Percentiles rank a stretch among this genome's conserved stretches.
Evolutionary conservation across 805 yeast species (phyloP).

Genomic region (Sungouiozyma ichnusensis): DNA sequence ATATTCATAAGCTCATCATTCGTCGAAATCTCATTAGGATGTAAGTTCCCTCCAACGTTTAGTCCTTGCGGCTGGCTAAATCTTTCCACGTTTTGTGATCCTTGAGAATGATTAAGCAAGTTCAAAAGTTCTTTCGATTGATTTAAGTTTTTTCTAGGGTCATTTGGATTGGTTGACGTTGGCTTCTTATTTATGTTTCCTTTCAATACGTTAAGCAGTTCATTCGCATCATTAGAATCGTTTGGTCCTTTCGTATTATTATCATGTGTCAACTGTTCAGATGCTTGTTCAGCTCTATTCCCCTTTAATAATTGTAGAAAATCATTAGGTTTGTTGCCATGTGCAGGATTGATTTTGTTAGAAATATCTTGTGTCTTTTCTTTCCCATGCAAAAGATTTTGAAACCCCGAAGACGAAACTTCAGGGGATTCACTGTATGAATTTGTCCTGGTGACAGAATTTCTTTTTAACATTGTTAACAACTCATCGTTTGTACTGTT

Average conservation of each 20-base stretch:
- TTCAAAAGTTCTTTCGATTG: neutral
- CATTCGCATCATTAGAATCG: conserved; percentile 1
- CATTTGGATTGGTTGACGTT: neutral
- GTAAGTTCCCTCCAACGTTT: too few species aligned
- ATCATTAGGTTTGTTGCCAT: neutral
- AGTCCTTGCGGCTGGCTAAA: too few species aligned
- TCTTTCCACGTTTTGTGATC: too few species aligned
- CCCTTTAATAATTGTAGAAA: neutral
- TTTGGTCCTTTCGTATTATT: neutral
- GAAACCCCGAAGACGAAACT: conserved; percentile 1
- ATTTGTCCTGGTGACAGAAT: neutral
- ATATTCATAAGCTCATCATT: neutral
- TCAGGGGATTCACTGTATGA: neutral
- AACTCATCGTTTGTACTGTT: conserved; percentile 3
- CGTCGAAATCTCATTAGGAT: neutral
- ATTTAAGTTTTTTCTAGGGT: neutral
- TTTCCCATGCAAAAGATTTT: conserved; percentile 5
- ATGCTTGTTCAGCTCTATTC: neutral
- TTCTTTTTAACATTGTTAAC: conserved; percentile 6
- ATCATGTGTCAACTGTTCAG: neutral
- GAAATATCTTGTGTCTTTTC: neutral
- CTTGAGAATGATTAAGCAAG: neutral
- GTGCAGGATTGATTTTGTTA: conserved; percentile 1
- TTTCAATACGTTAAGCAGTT: conserved; percentile 8
- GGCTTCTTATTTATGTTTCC: conserved; percentile 2